phyloP scores from a whole-genome alignment of 106 monocot genomes.

The Chionographis japonica region DNA sequence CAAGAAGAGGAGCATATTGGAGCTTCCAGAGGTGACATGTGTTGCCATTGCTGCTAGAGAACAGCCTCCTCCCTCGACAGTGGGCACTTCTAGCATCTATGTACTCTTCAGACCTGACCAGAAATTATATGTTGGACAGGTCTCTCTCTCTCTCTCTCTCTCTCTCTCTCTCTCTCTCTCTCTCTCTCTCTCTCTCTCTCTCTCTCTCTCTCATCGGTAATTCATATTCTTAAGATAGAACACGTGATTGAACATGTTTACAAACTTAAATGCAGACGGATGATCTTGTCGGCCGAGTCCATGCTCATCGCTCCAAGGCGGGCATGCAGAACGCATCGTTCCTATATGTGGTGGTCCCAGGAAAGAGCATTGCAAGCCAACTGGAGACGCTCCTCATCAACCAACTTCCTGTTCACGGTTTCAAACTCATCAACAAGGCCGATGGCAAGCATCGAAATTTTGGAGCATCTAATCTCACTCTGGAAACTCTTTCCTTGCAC shows the following conservation, averaged over 20 bases:
- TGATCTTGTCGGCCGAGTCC: conserved; percentile 74
- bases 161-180: background rate
- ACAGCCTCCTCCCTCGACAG: conserved; percentile 88
- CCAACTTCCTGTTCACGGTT: conserved; percentile 72
- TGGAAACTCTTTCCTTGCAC: conserved; percentile 27
- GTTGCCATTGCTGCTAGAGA: conserved; percentile 61
- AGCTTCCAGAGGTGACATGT: conserved; percentile 50
- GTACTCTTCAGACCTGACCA: conserved; percentile 73
- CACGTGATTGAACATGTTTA: background rate
- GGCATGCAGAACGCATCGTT: conserved; percentile 54
- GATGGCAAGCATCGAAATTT: conserved; percentile 95
- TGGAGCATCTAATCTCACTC: conserved; percentile 50
- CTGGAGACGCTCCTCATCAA: conserved; percentile 97
- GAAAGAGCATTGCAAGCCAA: conserved; percentile 87
- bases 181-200: background rate
- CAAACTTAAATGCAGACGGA: conserved; percentile 59
- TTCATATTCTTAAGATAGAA: too few relatives aligned
- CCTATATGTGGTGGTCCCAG: conserved; percentile 72
- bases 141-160: conserved; percentile 11
- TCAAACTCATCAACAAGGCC: conserved; percentile 58
- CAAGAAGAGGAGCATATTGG: conserved; percentile 31
- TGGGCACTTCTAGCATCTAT: conserved; percentile 76
- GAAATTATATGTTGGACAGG: conserved; percentile 94
- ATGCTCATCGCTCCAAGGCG: conserved; percentile 68
- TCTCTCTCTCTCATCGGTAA: background rate